Evolutionary conservation across 2,329 filamentous ascomycete genomes (phyloP).

Genomic region (Bretziella fagacearum): DNA sequence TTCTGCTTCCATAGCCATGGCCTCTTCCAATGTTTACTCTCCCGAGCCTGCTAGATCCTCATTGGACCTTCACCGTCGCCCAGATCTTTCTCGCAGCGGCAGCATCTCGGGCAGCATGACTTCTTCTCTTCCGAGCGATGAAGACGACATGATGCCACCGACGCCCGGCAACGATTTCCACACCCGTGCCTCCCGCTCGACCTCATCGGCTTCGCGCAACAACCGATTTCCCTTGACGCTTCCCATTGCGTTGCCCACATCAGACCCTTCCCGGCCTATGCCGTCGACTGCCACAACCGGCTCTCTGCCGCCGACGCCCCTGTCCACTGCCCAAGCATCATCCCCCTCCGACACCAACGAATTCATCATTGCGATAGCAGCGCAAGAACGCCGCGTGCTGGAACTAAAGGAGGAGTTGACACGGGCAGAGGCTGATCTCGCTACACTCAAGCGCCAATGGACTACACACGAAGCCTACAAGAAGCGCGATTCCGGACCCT

Average conservation of each 20-base stretch:
- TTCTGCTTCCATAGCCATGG: conserved; percentile 11
- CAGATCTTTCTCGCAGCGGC: conserved; percentile 12
- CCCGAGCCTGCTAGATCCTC: conserved; percentile 9
- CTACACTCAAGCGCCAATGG: conserved; percentile 69
- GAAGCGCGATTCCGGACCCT: conserved; percentile 45
- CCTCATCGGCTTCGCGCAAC: conserved; percentile 35
- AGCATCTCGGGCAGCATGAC: conserved; percentile 14
- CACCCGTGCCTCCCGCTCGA: conserved; percentile 33
- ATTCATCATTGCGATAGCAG: conserved; percentile 77
- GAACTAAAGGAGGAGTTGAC: conserved; percentile 82
- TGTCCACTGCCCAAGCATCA: conserved; percentile 24
- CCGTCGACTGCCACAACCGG: conserved; percentile 19
- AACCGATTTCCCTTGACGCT: conserved; percentile 45
- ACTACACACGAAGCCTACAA: conserved; percentile 57
- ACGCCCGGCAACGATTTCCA: conserved; percentile 24
- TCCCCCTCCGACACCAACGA: conserved; percentile 37
- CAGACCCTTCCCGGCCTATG: conserved; percentile 34
- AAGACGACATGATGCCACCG: conserved; percentile 23
- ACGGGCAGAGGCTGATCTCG: conserved; percentile 63
- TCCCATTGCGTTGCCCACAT: conserved; percentile 39
- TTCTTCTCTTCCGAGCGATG: conserved; percentile 13
- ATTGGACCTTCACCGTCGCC: conserved; percentile 7
- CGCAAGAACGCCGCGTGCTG: conserved; percentile 77
- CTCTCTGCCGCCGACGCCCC: conserved; percentile 26
- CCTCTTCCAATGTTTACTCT: conserved; percentile 12